Conservation (phyloP, 2,329 filamentous ascomycete genomes). For the Pseudogymnoascus sp. region DNA sequence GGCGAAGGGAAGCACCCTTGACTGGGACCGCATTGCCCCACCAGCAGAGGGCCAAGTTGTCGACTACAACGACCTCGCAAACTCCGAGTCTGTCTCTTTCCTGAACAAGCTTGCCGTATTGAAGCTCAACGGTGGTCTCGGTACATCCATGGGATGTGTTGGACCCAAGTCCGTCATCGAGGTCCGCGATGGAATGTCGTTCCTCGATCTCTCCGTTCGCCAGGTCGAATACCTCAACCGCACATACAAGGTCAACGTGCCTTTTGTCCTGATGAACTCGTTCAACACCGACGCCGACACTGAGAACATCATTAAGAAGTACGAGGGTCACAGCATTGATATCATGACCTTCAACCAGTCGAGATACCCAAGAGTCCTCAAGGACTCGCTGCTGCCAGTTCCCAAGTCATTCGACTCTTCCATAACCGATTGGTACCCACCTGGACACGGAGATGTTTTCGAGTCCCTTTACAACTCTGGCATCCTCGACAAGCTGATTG, state of each 20-base stretch:
- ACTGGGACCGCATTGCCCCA: conserved; percentile 95
- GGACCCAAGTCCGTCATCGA: conserved; percentile 99
- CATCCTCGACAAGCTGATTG: conserved; percentile 90
- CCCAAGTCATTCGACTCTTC: conserved; percentile 82
- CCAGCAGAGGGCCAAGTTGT: conserved; percentile 91
- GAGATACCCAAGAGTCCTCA: conserved; percentile 92
- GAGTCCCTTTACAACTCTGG: conserved; percentile 99
- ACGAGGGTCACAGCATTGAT: conserved; percentile 98
- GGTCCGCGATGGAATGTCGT: conserved; percentile 99
- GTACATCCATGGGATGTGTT: conserved; percentile 99
- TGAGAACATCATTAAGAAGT: conserved; percentile 99
- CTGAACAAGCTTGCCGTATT: conserved; percentile 95
- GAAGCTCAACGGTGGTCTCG: conserved; percentile 98
- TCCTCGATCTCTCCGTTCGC: conserved; percentile 95
- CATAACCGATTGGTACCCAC: conserved; percentile 97
- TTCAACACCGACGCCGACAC: conserved; percentile 99
- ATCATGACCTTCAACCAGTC: conserved; percentile 99
- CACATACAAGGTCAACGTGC: conserved; percentile 94
- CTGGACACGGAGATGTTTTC: conserved; percentile 98
- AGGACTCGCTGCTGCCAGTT: conserved; percentile 94
- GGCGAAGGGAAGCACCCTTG: conserved; percentile 89
- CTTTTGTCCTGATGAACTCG: conserved; percentile 99
- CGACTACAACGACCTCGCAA: conserved; percentile 83
- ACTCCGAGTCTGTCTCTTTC: conserved; percentile 85
- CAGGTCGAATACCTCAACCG: conserved; percentile 99